These are phyloP conservation scores for Pelargonium nanum DNA, from an alignment of 345 rosid species.

Conservation along the genomic window DNA sequence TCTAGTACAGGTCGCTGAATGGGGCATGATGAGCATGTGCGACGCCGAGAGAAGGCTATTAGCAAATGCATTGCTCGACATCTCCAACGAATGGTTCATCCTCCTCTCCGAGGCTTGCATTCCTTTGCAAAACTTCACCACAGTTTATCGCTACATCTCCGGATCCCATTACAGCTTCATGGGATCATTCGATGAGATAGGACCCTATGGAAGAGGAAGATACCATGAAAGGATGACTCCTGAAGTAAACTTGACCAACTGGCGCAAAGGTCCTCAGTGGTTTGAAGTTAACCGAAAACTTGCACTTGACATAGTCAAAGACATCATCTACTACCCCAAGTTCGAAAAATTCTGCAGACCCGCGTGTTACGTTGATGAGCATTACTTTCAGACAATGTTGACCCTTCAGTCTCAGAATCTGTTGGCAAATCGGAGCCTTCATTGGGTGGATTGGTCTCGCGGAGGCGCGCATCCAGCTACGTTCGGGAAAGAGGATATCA, in stretches of 20 bases:
- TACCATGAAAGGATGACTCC: constrained; percentile 53
- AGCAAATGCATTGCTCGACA: constrained; percentile 80
- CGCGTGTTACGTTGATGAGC: constrained; percentile 81
- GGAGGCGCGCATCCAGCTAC: constrained; percentile 94
- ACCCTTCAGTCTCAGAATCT: constrained; percentile 42
- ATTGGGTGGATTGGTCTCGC: constrained; percentile 88
- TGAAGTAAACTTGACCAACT: constrained; percentile 53
- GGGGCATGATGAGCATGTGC: constrained; percentile 96
- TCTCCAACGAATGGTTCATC: constrained; percentile 83
- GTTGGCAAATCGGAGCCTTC: constrained; percentile 62
- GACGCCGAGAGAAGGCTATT: constrained; percentile 89
- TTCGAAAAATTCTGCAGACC: constrained; percentile 63
- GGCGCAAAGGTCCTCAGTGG: constrained; percentile 98
- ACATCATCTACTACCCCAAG: constrained; percentile 58
- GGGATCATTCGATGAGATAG: constrained; percentile 65
- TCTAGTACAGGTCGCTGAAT: constrained; percentile 46
- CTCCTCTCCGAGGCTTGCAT: constrained; percentile 83
- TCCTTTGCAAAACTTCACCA: constrained; percentile 65
- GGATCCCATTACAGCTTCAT: constrained; percentile 58
- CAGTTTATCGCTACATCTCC: constrained; percentile 49
- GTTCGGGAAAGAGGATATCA: constrained; percentile 50
- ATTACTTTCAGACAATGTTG: constrained; percentile 85
- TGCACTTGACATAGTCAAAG: constrained; percentile 52
- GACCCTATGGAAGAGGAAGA: constrained; percentile 80
- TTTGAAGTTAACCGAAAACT: constrained; percentile 64